Evolutionary conservation across 2,329 filamentous ascomycete species (phyloP).

Genomic region (Colletotrichum tropicale): DNA sequence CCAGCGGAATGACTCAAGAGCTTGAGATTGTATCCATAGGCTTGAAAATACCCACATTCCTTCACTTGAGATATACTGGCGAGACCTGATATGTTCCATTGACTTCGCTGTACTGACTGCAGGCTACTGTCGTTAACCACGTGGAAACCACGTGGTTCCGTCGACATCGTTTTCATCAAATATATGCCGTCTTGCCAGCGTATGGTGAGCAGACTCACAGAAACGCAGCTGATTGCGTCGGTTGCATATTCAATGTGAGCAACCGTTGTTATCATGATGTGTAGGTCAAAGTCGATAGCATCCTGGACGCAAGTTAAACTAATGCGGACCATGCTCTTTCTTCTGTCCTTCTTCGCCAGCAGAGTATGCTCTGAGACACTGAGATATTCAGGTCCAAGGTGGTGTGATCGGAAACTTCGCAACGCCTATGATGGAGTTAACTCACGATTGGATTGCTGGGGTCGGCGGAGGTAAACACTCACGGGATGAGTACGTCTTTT

Average conservation of each 20-base stretch:
- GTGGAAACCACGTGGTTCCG: not conserved
- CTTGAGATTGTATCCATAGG: not conserved
- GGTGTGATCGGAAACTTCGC: not conserved
- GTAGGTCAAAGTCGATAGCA: not conserved
- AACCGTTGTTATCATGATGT: no score
- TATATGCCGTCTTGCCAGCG: not conserved
- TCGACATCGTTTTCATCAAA: not conserved
- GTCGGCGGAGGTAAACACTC: not conserved
- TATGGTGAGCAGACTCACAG: not conserved
- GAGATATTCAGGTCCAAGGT: not conserved
- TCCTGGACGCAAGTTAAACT: accelerated
- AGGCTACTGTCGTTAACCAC: not conserved
- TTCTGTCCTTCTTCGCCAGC: not conserved
- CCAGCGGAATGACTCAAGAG: not conserved
- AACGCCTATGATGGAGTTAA: not conserved
- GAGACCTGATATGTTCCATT: not conserved
- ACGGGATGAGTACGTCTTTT: not conserved
- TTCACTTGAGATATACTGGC: not conserved
- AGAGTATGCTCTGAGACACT: not conserved
- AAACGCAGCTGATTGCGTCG: not conserved
- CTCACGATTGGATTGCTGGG: not conserved
- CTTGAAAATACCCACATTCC: conserved; percentile 4
- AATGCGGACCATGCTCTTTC: not conserved
- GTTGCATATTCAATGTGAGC: not conserved
- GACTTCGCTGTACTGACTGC: not conserved